Evolutionary conservation across 305 asterid species (phyloP).

Genomic region (Nicotiana rustica): DNA sequence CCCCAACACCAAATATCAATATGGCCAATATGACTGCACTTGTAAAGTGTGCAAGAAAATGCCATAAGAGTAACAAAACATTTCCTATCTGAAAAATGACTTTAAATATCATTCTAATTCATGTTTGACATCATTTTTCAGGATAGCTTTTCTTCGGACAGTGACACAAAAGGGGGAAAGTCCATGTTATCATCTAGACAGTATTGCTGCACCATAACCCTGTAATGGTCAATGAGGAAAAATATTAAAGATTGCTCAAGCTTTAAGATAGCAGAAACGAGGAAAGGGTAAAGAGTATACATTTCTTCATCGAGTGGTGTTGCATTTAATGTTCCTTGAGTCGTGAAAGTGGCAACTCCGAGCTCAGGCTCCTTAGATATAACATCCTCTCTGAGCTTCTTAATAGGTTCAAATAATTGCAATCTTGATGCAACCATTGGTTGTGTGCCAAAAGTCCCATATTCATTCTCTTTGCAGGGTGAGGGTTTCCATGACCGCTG

Average conservation of each 20-base stretch:
- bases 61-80: neutral
- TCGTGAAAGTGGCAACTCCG: neutral
- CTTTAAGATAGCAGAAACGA: neutral
- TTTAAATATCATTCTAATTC: neutral
- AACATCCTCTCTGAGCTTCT: neutral
- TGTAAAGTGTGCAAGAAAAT: neutral
- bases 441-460: neutral
- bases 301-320: neutral
- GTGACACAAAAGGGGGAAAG: neutral
- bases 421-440: neutral
- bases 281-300: neutral
- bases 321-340: neutral
- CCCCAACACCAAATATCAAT: too few species aligned
- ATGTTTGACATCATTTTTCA: neutral
- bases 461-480: neutral
- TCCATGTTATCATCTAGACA: neutral
- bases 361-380: neutral
- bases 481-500: neutral
- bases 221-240: neutral
- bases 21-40: too few species aligned
- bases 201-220: neutral
- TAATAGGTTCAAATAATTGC: neutral
- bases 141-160: neutral
- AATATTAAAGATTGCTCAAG: neutral
- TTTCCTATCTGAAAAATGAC: neutral